Base-by-base conservation (phyloP, 768 basidiomycete species). In the Cystobasidium tubakii region DNA sequence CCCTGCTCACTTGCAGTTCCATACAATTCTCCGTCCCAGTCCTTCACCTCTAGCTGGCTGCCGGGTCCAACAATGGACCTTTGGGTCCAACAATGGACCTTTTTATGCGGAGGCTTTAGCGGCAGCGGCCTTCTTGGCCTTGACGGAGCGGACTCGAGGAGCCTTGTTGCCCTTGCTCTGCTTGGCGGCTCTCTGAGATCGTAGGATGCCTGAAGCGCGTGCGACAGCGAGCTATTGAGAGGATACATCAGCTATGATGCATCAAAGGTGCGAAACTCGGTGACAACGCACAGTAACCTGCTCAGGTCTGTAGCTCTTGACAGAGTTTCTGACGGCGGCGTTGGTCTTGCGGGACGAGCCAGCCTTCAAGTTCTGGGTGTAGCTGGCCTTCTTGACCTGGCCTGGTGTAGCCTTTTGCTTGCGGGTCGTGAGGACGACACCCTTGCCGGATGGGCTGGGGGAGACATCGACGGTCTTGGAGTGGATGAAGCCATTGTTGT, bases 111-210 rank as follows among this genome's bases (percentile, higher is more conserved):
- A 71, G 33, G 25, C 33, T 60, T 55, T 57, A 25, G 69, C 55
- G 25, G 69, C 69, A 60, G 55, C 69, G 53, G 69, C 50, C 69
- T 71, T 71, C 69, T 71, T 71, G 6, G 44, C 44, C 44, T 67
- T 67, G 39, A 43, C 66, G 66, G 44, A 29, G 19, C 69, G 33
- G 9, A 71, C 50, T 71, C 69, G 53, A 53, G 54, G 69, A 57
- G 69, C 42, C 69, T 67, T 67, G 66, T 12, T 54, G 27, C 13
- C 23, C 44, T 71, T 71, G 50, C 33, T 25, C 66, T 67, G 55
- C 44, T 54, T 60, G 25, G 57, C 57, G 63, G 63, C 63, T 27
- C 39, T 55, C 54, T 71, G 69, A 27, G 31, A 23, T 36, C 34
- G 54, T 46, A 71, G 69, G 34, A 71, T 36, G 25, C 53, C 55